Evolutionary conservation across 106 monocot genomes (phyloP), one percentile per base, ranked within the genome.

Genomic region (Allium cepa): DNA sequence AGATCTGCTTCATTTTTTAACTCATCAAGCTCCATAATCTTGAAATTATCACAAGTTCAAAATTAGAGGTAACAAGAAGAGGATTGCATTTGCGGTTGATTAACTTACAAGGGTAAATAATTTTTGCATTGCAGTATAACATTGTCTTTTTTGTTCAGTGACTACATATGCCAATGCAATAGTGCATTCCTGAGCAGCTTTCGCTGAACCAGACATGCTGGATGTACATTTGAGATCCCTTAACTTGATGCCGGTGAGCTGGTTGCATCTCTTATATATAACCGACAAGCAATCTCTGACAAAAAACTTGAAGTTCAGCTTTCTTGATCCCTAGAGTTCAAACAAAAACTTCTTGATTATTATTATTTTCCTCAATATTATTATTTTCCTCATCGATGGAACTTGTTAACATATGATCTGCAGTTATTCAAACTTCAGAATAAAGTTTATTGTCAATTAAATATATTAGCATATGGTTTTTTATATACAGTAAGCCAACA

Each of bases 1-100:
- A 56, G 22, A 71, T 89, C 86, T 58, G 92, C 96, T 71, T 87
- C 78, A 77, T 92, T 86, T 26, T 71, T 84, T 46, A 84, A 62
- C 22, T 67, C 71, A 77, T 96, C 96, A 78, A 91, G 73, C 59
- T 84, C 86, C 81, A 89, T 73, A 68, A 97, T 67, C 95, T 96
- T 76, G 49, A 57, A 78, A 69, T 9, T 59, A 74, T 57, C 10
- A 22, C 22, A 22, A 22, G 22, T 22, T 22, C 22, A 22, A 22
- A 22, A 22, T 26, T 81, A 66, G 50, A 56, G 17, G 10, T 50
- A n/a, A 1, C 3, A 60, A 27, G 68, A 67, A 27, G 46, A 75
- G 46, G 46, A 75, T 11, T 68, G 9, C 18, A 13, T 52, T 9
- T 10, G 50, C 10, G 46, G 17, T 64, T 52, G 47, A 57, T 59